These are phyloP conservation scores for Bolboschoenus planiculmis DNA, from an alignment of 176 grass and related monocot genomes.

Conservation along the genomic window DNA sequence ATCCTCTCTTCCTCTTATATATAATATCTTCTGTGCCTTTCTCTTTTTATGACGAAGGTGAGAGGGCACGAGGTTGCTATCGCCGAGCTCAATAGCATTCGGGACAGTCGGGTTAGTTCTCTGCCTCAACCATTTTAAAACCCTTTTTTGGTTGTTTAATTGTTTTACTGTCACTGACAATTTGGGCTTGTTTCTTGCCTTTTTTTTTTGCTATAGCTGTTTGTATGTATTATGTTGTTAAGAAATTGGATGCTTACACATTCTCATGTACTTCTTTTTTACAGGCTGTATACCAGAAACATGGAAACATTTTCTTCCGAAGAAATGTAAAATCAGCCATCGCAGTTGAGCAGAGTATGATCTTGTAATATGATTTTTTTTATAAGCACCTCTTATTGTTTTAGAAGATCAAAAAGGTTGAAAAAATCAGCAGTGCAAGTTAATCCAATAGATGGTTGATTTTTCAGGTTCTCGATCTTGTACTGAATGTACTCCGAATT, in stretches of 20 bases:
- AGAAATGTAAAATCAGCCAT: conserved; percentile 31
- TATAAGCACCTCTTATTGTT: not conserved
- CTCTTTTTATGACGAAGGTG: conserved; percentile 3
- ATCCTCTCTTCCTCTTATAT: not conserved
- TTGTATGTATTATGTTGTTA: not conserved
- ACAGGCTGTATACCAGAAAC: conserved; percentile 39
- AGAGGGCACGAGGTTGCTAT: conserved; percentile 34
- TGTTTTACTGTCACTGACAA: not conserved
- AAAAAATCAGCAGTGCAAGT: not conserved
- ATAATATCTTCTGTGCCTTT: not conserved
- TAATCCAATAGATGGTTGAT: not conserved
- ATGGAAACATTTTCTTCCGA: conserved; percentile 39
- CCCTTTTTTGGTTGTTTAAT: not conserved
- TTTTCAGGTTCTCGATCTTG: not conserved
- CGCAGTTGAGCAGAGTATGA: conserved; percentile 38
- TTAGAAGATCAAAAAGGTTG: not conserved
- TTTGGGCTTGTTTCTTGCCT: not conserved
- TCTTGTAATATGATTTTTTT: not conserved
- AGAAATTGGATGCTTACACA: not conserved
- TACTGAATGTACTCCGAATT: not conserved
- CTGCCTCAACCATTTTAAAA: not conserved
- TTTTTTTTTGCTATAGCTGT: not conserved
- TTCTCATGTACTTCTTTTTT: not conserved
- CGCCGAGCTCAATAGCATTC: conserved; percentile 27
- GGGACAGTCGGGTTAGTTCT: conserved; percentile 26